Conservation (phyloP, 176 grass and related monocot genomes). For the Oryza glumipatula region DNA sequence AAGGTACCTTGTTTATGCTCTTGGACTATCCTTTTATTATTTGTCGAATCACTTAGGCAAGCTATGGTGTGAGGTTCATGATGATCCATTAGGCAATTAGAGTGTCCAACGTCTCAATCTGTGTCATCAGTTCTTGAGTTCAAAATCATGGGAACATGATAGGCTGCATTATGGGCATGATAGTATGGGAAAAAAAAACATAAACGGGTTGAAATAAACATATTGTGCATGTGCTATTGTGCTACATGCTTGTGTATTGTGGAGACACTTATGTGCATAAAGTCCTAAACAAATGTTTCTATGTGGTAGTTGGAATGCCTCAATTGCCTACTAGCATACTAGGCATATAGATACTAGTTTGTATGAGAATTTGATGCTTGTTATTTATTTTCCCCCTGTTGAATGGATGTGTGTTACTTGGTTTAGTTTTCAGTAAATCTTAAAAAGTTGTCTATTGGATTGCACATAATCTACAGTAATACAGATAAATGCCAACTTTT, state of each 20-base stretch:
- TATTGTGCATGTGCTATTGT: neutral
- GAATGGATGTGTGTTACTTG: neutral
- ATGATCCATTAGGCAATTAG: neutral
- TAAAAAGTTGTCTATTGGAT: neutral
- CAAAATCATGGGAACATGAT: neutral
- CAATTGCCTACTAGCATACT: neutral
- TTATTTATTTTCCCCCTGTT: neutral
- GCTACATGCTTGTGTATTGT: neutral
- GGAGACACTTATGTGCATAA: neutral
- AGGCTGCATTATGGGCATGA: neutral
- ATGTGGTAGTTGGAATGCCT: conserved; percentile 12
- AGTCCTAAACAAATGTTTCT: neutral
- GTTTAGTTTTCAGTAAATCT: neutral
- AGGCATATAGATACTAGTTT: neutral
- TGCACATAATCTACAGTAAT: neutral
- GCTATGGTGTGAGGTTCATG: neutral
- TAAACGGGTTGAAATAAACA: neutral
- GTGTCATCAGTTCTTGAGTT: neutral
- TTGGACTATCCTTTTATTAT: neutral
- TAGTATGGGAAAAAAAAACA: neutral
- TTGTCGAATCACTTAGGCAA: neutral
- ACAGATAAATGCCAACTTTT: neutral
- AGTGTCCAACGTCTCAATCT: neutral
- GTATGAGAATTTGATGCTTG: neutral
- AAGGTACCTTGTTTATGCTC: conserved; percentile 25